These are phyloP conservation scores for Striga hermonthica DNA, from an alignment of 305 asterid species.

Conservation along the genomic window DNA sequence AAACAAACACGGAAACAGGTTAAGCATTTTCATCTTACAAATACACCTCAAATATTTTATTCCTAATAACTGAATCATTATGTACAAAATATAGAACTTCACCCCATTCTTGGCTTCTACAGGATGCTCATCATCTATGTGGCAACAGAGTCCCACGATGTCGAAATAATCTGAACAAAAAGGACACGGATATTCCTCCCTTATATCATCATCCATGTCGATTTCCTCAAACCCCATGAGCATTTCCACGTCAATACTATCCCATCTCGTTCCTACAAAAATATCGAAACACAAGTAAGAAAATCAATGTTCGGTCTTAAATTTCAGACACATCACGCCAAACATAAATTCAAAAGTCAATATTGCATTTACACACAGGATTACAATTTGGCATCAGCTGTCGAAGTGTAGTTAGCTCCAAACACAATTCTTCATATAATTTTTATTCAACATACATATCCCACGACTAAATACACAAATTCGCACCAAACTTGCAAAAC, in stretches of 20 bases:
- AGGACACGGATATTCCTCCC: conserved; percentile 81
- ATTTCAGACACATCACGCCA: conserved; percentile 10
- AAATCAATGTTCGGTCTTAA: conserved; percentile 4
- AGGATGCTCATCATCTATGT: conserved; percentile 96
- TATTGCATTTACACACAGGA: conserved; percentile 4
- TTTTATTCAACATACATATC: neutral
- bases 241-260: conserved; percentile 69
- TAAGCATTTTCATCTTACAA: neutral
- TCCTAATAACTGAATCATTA: conserved; percentile 3
- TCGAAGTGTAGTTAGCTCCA: conserved; percentile 8
- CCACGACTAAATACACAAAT: conserved; percentile 9
- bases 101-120: conserved; percentile 84
- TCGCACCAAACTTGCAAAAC: neutral
- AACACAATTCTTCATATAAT: neutral
- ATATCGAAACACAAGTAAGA: conserved; percentile 11
- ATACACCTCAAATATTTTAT: neutral
- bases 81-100: conserved; percentile 24
- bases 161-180: conserved; percentile 81
- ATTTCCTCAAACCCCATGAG: conserved; percentile 87
- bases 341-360: conserved; percentile 16
- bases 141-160: conserved; percentile 91
- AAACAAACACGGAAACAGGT: neutral
- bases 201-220: conserved; percentile 63
- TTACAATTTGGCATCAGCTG: neutral
- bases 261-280: conserved; percentile 63